A percentile compares a stretch with the other conserved stretches of the same genome.
phyloP scores from a whole-genome alignment of 2,329 filamentous ascomycete genomes.

The Xylaria sp. region DNA sequence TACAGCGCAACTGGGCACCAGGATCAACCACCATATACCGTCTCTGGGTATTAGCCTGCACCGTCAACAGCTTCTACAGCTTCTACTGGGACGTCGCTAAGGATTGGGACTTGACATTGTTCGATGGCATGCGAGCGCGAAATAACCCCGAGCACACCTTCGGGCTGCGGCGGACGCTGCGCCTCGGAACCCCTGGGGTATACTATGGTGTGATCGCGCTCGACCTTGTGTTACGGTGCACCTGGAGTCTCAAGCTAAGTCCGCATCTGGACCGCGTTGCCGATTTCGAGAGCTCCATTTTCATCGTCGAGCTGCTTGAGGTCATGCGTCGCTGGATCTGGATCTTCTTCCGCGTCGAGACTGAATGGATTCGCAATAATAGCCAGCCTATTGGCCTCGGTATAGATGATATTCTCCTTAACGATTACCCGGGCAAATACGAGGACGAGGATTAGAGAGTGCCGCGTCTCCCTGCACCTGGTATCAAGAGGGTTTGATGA shows the following conservation, averaged over 20 bases:
- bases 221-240: constrained; percentile 85
- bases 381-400: constrained; percentile 58
- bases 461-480: constrained; percentile 21
- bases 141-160: constrained; percentile 71
- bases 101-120: constrained; percentile 94
- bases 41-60: constrained; percentile 76
- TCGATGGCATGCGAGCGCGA: constrained; percentile 69
- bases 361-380: constrained; percentile 80
- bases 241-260: constrained; percentile 90
- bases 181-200: constrained; percentile 76
- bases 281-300: constrained; percentile 89
- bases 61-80: constrained; percentile 90
- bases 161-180: constrained; percentile 79
- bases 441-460: constrained; percentile 61
- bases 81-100: constrained; percentile 98
- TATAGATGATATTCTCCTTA: constrained; percentile 78
- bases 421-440: constrained; percentile 74
- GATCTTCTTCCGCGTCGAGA: constrained; percentile 96
- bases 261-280: constrained; percentile 84
- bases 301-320: constrained; percentile 86
- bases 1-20: constrained; percentile 67
- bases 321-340: constrained; percentile 92
- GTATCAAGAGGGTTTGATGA: constrained; percentile 22
- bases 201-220: constrained; percentile 86
- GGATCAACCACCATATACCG: constrained; percentile 60